Evolutionary conservation across 2,329 filamentous ascomycete species (phyloP).

Genomic region (Phialocephala sp.): DNA sequence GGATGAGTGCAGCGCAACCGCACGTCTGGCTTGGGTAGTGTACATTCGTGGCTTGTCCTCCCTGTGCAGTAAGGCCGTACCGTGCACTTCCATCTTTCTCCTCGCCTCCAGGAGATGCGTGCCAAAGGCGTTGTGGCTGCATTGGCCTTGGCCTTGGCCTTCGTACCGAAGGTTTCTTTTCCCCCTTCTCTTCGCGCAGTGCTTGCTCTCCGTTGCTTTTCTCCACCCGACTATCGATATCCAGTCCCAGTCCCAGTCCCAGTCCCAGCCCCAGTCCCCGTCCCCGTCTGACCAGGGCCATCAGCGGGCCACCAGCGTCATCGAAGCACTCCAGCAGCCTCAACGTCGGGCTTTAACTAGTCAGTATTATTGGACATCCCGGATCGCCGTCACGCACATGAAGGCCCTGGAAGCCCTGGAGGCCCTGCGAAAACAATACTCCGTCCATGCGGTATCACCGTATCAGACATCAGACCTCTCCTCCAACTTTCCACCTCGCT

Average conservation of each 20-base stretch:
- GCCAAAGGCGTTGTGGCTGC: constrained; percentile 6
- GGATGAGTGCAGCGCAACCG: too few species aligned
- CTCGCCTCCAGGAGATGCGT: background rate
- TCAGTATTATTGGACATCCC: background rate
- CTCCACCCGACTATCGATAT: background rate
- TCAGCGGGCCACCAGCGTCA: background rate
- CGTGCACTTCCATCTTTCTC: background rate
- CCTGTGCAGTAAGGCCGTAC: too few species aligned
- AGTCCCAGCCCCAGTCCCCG: too few species aligned
- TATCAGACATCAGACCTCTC: background rate
- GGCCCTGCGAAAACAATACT: background rate
- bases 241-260: too few species aligned
- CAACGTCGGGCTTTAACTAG: background rate
- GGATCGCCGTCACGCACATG: background rate
- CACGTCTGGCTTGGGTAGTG: too few species aligned
- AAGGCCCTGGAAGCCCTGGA: too few species aligned
- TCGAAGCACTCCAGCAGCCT: background rate
- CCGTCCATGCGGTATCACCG: too few species aligned
- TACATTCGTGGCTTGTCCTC: too few species aligned
- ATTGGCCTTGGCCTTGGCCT: background rate
- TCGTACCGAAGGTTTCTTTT: background rate
- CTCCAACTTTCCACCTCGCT: background rate
- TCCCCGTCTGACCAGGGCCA: background rate
- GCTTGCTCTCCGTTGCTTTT: background rate
- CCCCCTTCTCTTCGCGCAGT: background rate